phyloP scores from a whole-genome alignment of 441 rosid species.

The Erodium chrysanthum region DNA sequence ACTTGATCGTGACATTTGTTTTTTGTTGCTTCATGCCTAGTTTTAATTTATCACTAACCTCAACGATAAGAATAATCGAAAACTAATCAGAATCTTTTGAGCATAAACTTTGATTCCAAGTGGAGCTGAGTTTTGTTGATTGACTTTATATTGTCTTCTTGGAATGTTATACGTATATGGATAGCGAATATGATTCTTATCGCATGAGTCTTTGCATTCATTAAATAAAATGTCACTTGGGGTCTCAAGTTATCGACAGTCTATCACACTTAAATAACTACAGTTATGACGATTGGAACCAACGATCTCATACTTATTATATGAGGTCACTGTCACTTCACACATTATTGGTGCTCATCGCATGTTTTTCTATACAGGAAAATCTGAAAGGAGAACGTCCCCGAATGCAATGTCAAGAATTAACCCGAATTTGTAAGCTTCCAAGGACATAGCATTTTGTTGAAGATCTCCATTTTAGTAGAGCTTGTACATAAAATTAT shows the following conservation, averaged over 20 bases:
- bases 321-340: not conserved
- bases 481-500: not conserved
- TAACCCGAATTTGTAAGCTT: slow-evolving; percentile 20
- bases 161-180: not conserved
- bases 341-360: not conserved
- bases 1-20: not conserved
- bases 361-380: slow-evolving; percentile 7
- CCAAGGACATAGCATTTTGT: not conserved
- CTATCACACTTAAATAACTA: no score
- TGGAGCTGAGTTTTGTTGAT: not conserved
- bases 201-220: no score
- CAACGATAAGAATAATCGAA: not conserved
- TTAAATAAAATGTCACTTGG: no score
- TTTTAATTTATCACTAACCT: not conserved
- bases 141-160: not conserved
- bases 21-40: not conserved
- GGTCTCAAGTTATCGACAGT: no score
- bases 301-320: no score
- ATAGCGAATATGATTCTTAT: no score
- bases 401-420: not conserved
- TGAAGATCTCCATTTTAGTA: no score
- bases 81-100: not conserved
- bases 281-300: no score
- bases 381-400: slow-evolving; percentile 6
- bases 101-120: not conserved